phyloP scores from a whole-genome alignment of 2,329 filamentous ascomycete species.

The Cyclaneusma minus region DNA sequence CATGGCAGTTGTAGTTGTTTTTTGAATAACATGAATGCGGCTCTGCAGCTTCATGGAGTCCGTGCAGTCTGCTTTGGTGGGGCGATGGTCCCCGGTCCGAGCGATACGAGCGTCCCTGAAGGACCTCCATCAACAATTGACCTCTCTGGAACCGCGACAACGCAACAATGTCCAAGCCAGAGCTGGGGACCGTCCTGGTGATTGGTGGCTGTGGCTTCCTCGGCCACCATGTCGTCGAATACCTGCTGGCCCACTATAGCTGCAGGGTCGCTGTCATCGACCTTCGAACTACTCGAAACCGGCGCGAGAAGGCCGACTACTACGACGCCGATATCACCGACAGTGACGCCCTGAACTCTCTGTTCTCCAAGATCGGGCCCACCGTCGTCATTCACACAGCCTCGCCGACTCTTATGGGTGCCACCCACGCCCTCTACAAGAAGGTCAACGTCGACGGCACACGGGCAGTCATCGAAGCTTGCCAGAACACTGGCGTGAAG shows the following conservation, averaged over 20 bases:
- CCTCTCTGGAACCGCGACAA: too few species aligned
- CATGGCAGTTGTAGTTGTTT: too few species aligned
- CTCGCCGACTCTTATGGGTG: slow-evolving; percentile 42
- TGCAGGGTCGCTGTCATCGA: slow-evolving; percentile 54
- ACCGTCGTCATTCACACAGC: slow-evolving; percentile 87
- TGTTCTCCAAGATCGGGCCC: slow-evolving; percentile 54
- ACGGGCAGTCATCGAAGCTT: slow-evolving; percentile 58
- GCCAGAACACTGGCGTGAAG: slow-evolving; percentile 54
- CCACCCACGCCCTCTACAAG: slow-evolving; percentile 48
- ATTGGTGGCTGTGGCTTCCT: slow-evolving; percentile 77
- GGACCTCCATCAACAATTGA: too few species aligned
- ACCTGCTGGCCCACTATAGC: slow-evolving; percentile 46
- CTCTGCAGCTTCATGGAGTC: too few species aligned
- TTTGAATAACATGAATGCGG: too few species aligned
- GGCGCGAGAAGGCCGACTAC: slow-evolving; percentile 44
- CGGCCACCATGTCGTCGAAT: slow-evolving; percentile 66
- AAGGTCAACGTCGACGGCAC: slow-evolving; percentile 87
- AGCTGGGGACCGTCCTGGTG: slow-evolving; percentile 60
- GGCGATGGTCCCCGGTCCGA: too few species aligned
- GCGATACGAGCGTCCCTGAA: too few species aligned
- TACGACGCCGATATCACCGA: slow-evolving; percentile 68
- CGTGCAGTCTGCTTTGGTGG: too few species aligned
- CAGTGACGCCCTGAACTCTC: slow-evolving; percentile 36
- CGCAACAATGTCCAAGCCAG: too few species aligned
- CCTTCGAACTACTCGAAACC: slow-evolving; percentile 54